These are phyloP conservation scores for Vitis hybrid DNA, from an alignment of 177 flowering plant genomes.

Conservation along the genomic window DNA sequence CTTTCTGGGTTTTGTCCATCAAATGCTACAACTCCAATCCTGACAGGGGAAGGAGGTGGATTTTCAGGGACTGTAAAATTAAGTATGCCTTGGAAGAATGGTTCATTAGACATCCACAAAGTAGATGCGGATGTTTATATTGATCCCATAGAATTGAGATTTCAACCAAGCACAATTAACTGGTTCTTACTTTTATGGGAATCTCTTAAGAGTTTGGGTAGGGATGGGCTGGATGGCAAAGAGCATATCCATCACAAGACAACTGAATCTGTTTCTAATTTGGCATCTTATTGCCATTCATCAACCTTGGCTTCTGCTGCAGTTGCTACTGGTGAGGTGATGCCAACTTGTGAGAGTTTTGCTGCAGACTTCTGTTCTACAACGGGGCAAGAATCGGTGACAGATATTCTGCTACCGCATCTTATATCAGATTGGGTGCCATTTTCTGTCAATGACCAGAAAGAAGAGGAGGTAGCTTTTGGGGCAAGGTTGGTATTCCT, in stretches of 20 bases:
- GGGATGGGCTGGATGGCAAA: conserved; percentile 29
- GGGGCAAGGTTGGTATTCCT: conserved; percentile 73
- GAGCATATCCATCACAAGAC: conserved; percentile 18
- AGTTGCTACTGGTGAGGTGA: conserved; percentile 23
- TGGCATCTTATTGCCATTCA: conserved; percentile 38
- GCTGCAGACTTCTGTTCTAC: conserved; percentile 21
- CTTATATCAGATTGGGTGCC: conserved; percentile 91
- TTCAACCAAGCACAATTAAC: conserved; percentile 68
- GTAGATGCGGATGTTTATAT: conserved; percentile 71
- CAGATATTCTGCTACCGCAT: conserved; percentile 47
- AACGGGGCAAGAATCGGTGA: conserved; percentile 24
- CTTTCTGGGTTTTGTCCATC: conserved; percentile 30
- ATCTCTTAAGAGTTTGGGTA: conserved; percentile 28
- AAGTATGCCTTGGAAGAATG: conserved; percentile 93
- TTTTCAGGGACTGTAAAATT: conserved; percentile 74
- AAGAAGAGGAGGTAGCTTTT: conserved; percentile 59
- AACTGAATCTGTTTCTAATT: conserved; percentile 30
- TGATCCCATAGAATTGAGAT: conserved; percentile 63
- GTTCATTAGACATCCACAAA: conserved; percentile 73
- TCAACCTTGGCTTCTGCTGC: conserved; percentile 31
- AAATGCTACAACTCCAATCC: conserved; percentile 42
- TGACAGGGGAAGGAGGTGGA: conserved; percentile 74
- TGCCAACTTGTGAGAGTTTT: conserved; percentile 21
- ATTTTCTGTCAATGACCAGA: conserved; percentile 27
- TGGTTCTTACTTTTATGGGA: conserved; percentile 65